Conservation (phyloP, 1,139 yeast species). For the Komagataea norvegica region DNA sequence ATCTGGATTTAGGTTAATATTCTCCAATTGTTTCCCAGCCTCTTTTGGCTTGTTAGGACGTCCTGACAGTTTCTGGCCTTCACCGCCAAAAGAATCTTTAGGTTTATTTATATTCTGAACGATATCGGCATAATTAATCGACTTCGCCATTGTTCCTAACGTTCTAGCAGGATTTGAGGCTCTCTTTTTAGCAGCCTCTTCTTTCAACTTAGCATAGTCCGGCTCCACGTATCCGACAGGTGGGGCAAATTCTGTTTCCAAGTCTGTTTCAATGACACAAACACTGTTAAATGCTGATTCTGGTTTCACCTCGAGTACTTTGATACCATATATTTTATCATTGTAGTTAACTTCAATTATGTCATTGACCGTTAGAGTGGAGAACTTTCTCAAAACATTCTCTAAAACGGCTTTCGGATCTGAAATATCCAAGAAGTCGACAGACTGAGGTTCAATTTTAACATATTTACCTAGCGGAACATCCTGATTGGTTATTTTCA, state of each 20-base stretch:
- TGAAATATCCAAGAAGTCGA: conserved; percentile 84
- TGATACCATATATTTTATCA: conserved; percentile 71
- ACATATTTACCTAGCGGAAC: conserved; percentile 85
- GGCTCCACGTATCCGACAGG: conserved; percentile 98
- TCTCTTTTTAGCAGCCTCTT: conserved; percentile 17
- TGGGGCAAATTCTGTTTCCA: conserved; percentile 97
- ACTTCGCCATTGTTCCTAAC: conserved; percentile 71
- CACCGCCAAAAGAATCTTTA: conserved; percentile 45
- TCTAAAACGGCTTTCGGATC: conserved; percentile 97
- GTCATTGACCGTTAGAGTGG: conserved; percentile 83
- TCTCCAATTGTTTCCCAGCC: conserved; percentile 16
- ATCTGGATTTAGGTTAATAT: conserved; percentile 28
- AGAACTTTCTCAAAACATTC: conserved; percentile 82
- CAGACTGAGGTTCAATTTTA: conserved; percentile 91
- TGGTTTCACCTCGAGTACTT: conserved; percentile 86
- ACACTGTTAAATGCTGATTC: conserved; percentile 59
- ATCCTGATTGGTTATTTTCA: conserved; percentile 72
- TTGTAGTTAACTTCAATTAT: conserved; percentile 84
- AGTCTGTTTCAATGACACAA: conserved; percentile 95
- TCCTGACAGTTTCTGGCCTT: conserved; percentile 74
- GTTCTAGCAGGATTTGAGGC: conserved; percentile 36
- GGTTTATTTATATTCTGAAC: conserved; percentile 39
- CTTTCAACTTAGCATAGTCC: conserved; percentile 39
- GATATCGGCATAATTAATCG: conserved; percentile 63
- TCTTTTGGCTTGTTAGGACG: conserved; percentile 28